Base-by-base conservation (phyloP, 306 rosid genomes). In the Rosa rugosa region DNA sequence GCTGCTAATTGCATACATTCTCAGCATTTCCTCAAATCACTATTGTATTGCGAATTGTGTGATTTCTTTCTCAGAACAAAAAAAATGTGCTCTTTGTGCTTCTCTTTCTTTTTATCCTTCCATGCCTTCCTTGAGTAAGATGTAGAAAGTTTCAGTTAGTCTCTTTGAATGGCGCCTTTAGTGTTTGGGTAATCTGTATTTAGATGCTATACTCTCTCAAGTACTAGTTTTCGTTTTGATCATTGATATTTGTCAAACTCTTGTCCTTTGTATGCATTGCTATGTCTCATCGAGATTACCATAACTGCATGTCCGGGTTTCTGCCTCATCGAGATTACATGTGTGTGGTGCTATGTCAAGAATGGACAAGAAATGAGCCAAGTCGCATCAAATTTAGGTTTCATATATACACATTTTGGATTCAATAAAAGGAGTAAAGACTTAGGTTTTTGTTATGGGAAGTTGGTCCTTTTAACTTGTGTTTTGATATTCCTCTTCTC, bases 1-100 rank as follows among this genome's bases (percentile, higher is more conserved):
- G 79, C 79, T 46, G 47, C 47, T 80, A 57, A 4, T 70, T 78
- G 73, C 38, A n/a, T 54, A 78, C 86, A 71, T 85, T 73, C 74
- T 57, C 34, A 23, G 44, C 69, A 64, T 80, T 56, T 80, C 65
- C 42, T 69, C 23, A n/a, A 36, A 68, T 75, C 80, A 66, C 53
- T 77, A 38, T 85, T 74, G 16, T 72, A 36, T 4, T 16, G 31
- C 25, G 16, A 69, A 51, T 49, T 70, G 36, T 71, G 70, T 34
- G 63, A 72, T 82, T 57, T 54, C 18, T 82, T 57, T 54, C 18
- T 66, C 8, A 6, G 64, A 31, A 75, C n/a, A n/a, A 27, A 25
- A 27, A 27, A 81, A 74, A 78, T 74, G 80, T 69, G 49, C 41
- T 5, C 34, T 31, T 31, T 44, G 46, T 0, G 46, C 46, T 44